phyloP scores from a whole-genome alignment of 163 green algal species.

The Chlamydomonas reinhardtii region DNA sequence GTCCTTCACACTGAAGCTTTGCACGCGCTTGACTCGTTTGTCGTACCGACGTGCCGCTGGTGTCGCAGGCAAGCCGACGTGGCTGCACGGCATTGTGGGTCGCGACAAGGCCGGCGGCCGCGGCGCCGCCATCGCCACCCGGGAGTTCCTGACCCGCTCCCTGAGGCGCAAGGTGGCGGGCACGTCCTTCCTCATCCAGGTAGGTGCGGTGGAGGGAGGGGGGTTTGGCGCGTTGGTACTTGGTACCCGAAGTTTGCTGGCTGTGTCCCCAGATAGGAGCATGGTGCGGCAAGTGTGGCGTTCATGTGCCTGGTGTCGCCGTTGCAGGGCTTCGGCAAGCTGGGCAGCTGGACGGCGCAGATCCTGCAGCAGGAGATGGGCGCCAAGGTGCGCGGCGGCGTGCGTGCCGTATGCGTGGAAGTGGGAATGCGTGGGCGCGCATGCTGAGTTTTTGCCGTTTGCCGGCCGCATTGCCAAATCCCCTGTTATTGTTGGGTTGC shows the following conservation, averaged over 20 bases:
- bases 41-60: too few relatives aligned
- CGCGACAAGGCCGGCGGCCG: constrained; percentile 77
- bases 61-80: constrained; percentile 69
- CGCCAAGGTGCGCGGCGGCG: constrained; percentile 66
- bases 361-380: constrained; percentile 68
- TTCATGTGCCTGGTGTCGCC: too few relatives aligned
- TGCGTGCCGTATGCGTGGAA: constrained; percentile 12
- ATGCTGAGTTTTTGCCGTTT: too few relatives aligned
- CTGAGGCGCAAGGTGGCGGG: constrained; percentile 59
- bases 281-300: too few relatives aligned
- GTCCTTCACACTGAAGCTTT: too few relatives aligned
- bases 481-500: too few relatives aligned
- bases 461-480: too few relatives aligned
- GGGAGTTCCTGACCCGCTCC: constrained; percentile 71
- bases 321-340: constrained; percentile 87
- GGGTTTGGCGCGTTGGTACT: background rate
- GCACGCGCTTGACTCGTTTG: too few relatives aligned
- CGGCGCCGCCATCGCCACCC: constrained; percentile 67
- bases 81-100: constrained; percentile 77
- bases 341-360: constrained; percentile 73
- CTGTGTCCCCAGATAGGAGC: too few relatives aligned
- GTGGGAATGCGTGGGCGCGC: too few relatives aligned
- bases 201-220: background rate
- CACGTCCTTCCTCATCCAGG: constrained; percentile 79
- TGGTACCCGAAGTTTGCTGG: too few relatives aligned